These are phyloP conservation scores for Solanum corneliomulleri DNA, from an alignment of 257 asterid genomes.

Conservation along the genomic window DNA sequence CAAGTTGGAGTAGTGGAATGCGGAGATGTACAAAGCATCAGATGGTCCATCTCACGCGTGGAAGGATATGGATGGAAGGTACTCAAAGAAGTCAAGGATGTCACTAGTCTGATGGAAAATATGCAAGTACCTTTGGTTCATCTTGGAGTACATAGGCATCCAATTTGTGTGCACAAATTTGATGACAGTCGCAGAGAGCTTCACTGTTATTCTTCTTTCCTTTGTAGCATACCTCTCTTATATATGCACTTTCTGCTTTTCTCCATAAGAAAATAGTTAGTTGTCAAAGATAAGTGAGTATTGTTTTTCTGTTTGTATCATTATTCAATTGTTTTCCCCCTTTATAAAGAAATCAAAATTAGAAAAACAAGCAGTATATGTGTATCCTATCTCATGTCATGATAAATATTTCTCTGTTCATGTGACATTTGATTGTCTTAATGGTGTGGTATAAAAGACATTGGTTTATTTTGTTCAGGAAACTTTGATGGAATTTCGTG, in stretches of 20 bases:
- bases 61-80: not conserved
- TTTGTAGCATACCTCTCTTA: not conserved
- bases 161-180: not conserved
- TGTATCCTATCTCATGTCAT: not conserved
- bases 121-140: not conserved
- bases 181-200: not conserved
- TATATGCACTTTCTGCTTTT: not conserved
- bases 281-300: not conserved
- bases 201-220: not conserved
- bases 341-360: not conserved
- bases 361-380: not conserved
- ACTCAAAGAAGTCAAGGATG: not conserved
- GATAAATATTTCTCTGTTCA: not conserved
- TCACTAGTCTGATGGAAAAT: not conserved
- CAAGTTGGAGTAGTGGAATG: not conserved
- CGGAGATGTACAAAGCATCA: not conserved
- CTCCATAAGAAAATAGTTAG: not conserved
- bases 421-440: not conserved
- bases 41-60: not conserved
- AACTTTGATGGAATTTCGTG: conserved; percentile 70
- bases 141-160: not conserved
- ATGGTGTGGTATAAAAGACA: not conserved
- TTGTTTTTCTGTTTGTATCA: not conserved
- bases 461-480: conserved; percentile 35
- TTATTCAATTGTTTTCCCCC: not conserved